phyloP scores from a whole-genome alignment of 441 rosid species.

The Flueggea neowawraea region DNA sequence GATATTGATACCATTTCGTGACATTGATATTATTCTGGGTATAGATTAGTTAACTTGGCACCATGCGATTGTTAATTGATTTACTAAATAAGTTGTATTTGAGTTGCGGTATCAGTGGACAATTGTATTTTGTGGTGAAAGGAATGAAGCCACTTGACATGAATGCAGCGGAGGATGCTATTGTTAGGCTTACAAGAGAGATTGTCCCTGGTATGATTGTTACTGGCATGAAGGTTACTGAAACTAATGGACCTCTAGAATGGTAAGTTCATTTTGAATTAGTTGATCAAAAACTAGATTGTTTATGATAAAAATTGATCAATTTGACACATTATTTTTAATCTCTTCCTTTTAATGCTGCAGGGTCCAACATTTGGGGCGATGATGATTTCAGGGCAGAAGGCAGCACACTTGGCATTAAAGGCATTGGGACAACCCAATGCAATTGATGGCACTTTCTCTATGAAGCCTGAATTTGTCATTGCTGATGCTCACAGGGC shows the following conservation, averaged over 20 bases:
- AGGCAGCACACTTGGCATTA: conserved; percentile 81
- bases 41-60: too few species aligned
- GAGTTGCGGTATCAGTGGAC: too few species aligned
- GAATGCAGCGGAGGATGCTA: conserved; percentile 90
- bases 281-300: too few species aligned
- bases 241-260: conserved; percentile 89
- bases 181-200: conserved; percentile 78
- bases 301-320: too few species aligned
- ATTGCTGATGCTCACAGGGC: conserved; percentile 19
- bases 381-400: conserved; percentile 95
- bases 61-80: too few species aligned
- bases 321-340: not conserved
- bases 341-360: not conserved
- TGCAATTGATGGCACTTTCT: conserved; percentile 49
- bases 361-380: conserved; percentile 96
- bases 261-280: conserved; percentile 32
- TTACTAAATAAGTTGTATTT: too few species aligned
- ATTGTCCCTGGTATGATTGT: conserved; percentile 93
- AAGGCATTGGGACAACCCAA: conserved; percentile 69
- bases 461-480: conserved; percentile 19
- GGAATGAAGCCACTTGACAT: conserved; percentile 93
- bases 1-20: too few species aligned
- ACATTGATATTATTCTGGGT: too few species aligned
- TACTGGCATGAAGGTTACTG: conserved; percentile 94
- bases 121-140: too few species aligned